Percentiles rank a stretch among this genome's conserved stretches.
Conservation (phyloP, 2,329 filamentous ascomycete genomes). For the Didymosphaeria variabile region DNA sequence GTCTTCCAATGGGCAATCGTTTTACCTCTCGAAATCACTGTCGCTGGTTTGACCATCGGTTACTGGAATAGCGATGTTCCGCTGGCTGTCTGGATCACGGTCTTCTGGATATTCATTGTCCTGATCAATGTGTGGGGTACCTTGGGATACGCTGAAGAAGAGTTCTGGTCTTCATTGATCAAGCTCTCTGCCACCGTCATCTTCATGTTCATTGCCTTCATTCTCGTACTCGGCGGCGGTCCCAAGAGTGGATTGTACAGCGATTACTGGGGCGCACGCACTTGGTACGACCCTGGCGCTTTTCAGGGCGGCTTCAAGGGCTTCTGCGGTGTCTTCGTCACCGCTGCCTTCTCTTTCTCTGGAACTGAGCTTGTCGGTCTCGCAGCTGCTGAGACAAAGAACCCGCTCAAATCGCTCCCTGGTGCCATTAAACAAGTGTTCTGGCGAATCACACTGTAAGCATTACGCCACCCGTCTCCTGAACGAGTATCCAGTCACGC, state of each 20-base stretch:
- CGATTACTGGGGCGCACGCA: constrained; percentile 67
- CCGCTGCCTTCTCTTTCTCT: constrained; percentile 77
- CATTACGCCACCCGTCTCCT: constrained; percentile 10
- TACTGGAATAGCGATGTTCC: constrained; percentile 43
- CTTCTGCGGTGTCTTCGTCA: constrained; percentile 80
- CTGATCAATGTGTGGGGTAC: constrained; percentile 51
- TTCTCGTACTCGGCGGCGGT: constrained; percentile 65
- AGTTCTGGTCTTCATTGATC: constrained; percentile 49
- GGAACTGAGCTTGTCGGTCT: constrained; percentile 80
- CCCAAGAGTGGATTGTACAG: constrained; percentile 57
- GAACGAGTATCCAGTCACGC: neutral
- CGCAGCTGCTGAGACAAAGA: constrained; percentile 66
- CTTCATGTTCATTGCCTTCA: constrained; percentile 59
- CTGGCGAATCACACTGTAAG: constrained; percentile 55
- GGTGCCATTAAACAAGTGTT: constrained; percentile 57
- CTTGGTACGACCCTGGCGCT: constrained; percentile 66
- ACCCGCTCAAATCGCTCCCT: constrained; percentile 61
- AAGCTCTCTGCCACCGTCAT: constrained; percentile 49
- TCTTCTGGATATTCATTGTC: constrained; percentile 50
- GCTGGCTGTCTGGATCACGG: constrained; percentile 48
- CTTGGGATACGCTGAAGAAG: constrained; percentile 53
- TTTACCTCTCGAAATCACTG: constrained; percentile 51
- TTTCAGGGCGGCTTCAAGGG: constrained; percentile 86
- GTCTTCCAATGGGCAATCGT: constrained; percentile 50
- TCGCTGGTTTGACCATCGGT: constrained; percentile 49